Base-by-base conservation (phyloP, 2,329 filamentous ascomycete genomes). In the Verticillium longisporum region DNA sequence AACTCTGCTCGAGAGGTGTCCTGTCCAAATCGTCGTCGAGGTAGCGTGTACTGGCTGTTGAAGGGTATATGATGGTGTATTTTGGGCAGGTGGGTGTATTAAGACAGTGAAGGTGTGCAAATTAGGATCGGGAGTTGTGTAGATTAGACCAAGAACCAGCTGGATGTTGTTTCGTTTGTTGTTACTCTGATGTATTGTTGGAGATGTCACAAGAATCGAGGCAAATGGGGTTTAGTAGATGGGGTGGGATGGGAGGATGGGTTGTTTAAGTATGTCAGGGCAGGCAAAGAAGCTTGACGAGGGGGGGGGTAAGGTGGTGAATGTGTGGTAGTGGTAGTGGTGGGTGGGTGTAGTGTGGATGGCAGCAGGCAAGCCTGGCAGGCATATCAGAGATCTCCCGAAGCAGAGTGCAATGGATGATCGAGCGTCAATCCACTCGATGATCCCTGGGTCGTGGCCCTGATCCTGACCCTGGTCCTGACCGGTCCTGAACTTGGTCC, bases 401-500 rank as follows among this genome's bases (percentile, higher is more conserved):
- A 65, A 68, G 68, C 61, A 67, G 65, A 64, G 73, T 63, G 73
- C 72, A 72, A 75, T 63, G 72, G 78, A 74, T 74, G 79, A 81
- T 81, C 79, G 76, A 77, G 77, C 74, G 78, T 73, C 72, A 79
- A 79, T 78, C 78, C 75, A 75, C 75, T 34, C 55, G 34, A 50
- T 50, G 41, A 50, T 50, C 41, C 41, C 41, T 50, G 41, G 41
- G 41, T 26, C n/a, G 41, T n/a, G 41, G 41, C 41, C 41, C 41
- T 50, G 41, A 26, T 50, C 41, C 41, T 26, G 41, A 18, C 21
- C 41, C 41, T 50, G 41, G 41, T 50, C 41, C 34, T 36, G 34
- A 13, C 11, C 34, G 7, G 34, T 36, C 34, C 34, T 36, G 34
- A 36, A 36, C 34, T 13, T 36, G 34, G 34, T 26, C 26, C 41